Evolutionary conservation across 176 grass and related monocot genomes (phyloP), one percentile per base, ranked within the genome.

Genomic region (Elaeis guineensis): DNA sequence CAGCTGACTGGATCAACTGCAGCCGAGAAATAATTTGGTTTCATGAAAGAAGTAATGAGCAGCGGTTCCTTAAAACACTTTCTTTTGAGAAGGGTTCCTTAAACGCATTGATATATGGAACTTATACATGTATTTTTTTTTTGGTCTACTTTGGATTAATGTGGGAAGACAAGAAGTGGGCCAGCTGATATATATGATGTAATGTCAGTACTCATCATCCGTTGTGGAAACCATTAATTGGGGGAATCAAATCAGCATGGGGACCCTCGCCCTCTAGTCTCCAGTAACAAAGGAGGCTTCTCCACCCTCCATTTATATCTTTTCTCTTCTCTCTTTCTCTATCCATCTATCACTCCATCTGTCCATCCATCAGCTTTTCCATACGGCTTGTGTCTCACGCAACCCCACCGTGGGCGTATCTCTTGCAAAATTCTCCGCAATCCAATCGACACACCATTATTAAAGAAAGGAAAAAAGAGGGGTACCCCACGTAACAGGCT

Each of bases 221-320:
- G 39, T n/a, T 60, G 15, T 25, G 62, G 50, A 50, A 66, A 52
- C 73, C 82, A 73, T 71, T 73, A 79, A 76, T 76, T 79, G 87
- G 75, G 72, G 75, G 75, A 30, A 44, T 57, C 69, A 77, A 85
- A 82, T 86, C 82, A 80, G 66, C 72, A 66, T 77, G 69, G 58
- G 71, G 73, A 63, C 56, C 63, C 82, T 56, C 74, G 32, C 52
- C 57, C 59, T 12, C 20, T 22, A 3, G 9, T 61, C 54, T 12
- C 20, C 30, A 3, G 35, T 14, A 11, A 12, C 35, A 44, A 44
- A 44, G 35, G 11, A 44, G 35, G 14, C 35, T 12, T 44, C 35
- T 44, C 35, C 35, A 12, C 11, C 35, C 35, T 44, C 35, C 6
- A 44, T 44, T 44, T 9, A 44, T 14, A 44, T 44, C 35, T 44